Conservation (phyloP, 2,329 filamentous ascomycete species). For the Pseudonectria foliicola region DNA sequence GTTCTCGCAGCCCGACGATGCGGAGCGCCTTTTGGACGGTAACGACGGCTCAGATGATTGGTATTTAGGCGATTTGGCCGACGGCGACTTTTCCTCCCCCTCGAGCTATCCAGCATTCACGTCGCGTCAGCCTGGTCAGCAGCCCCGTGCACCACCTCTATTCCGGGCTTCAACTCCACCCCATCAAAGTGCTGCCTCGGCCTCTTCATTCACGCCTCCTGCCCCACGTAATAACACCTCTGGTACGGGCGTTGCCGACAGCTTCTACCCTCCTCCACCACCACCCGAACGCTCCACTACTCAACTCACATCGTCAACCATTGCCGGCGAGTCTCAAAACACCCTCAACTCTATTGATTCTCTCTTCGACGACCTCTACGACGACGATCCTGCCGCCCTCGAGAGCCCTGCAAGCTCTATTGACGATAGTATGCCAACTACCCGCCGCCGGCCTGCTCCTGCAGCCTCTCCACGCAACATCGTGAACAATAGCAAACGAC, state of each 20-base stretch:
- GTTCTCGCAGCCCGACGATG: no score
- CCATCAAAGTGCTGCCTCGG: conserved; percentile 5
- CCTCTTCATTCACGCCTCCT: conserved; percentile 2
- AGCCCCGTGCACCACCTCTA: conserved; percentile 1
- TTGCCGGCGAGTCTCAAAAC: conserved; percentile 18
- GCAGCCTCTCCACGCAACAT: conserved; percentile 7
- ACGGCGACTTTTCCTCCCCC: conserved; percentile 29
- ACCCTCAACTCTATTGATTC: conserved; percentile 22
- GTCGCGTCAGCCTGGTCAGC: conserved; percentile 3
- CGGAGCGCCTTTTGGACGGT: no score
- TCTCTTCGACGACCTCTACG: conserved; percentile 3
- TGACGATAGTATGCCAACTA: conserved; percentile 23
- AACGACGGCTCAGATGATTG: conserved; percentile 12
- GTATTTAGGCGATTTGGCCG: conserved; percentile 20
- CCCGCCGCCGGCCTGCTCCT: conserved; percentile 12
- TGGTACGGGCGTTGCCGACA: conserved; percentile 9
- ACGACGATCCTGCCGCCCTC: conserved; percentile 17
- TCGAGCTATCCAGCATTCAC: conserved; percentile 28
- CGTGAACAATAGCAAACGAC: conserved; percentile 19
- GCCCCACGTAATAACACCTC: conserved; percentile 16
- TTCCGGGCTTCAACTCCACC: conserved; percentile 6
- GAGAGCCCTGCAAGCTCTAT: conserved; percentile 23
- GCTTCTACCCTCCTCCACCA: conserved; percentile 15
- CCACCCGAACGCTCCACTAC: conserved; percentile 10
- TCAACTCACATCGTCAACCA: conserved; percentile 9